These are phyloP conservation scores for Hymenoscyphus albidus DNA, from an alignment of 2,329 filamentous ascomycete species.

Conservation along the genomic window DNA sequence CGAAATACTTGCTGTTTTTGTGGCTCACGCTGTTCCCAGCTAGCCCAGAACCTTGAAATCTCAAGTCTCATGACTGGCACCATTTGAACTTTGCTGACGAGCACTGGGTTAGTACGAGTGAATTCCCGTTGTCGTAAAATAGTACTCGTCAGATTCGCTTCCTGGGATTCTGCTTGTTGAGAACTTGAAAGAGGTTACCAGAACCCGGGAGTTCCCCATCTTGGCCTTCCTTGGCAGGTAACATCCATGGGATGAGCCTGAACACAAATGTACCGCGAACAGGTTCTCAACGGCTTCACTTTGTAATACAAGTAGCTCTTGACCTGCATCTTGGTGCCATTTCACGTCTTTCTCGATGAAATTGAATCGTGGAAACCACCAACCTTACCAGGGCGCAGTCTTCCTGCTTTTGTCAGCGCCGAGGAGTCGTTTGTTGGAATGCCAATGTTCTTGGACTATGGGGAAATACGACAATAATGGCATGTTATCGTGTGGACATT, in stretches of 20 bases:
- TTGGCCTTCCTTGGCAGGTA: neutral
- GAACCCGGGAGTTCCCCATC: neutral
- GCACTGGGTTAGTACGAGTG: neutral
- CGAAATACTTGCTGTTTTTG: neutral
- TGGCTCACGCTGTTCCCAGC: neutral
- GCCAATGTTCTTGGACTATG: neutral
- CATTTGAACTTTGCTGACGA: neutral
- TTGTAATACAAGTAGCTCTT: neutral
- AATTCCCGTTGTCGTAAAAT: neutral
- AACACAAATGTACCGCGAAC: neutral
- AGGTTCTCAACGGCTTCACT: neutral
- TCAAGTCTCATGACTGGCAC: neutral
- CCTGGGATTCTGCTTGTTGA: neutral
- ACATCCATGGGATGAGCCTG: neutral
- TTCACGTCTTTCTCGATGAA: neutral
- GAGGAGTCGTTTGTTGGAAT: neutral
- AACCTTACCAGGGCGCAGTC: neutral
- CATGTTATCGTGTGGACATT: neutral
- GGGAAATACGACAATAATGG: neutral
- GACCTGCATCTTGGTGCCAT: neutral
- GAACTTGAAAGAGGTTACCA: neutral
- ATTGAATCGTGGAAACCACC: neutral
- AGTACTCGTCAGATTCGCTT: neutral
- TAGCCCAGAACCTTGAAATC: neutral
- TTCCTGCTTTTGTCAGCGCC: neutral